Evolutionary conservation across 2,329 filamentous ascomycete species (phyloP), one percentile per base, ranked within the genome.

Genomic region (Pseudopyricularia cyperi): DNA sequence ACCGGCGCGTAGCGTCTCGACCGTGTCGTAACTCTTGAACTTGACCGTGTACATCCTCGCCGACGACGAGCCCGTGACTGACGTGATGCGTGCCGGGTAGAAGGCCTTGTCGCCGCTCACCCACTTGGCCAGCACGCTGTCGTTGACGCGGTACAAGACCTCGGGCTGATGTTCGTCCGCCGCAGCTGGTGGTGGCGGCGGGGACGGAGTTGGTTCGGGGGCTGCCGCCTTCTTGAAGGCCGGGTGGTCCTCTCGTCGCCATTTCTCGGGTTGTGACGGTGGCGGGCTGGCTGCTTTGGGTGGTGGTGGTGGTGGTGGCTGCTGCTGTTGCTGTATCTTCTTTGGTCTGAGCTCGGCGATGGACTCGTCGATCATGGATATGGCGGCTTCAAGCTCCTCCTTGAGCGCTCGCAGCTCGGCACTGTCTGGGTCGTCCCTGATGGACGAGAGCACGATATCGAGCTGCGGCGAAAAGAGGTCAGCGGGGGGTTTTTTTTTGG

Each of bases 11-110:
- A 95, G 70, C 33, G 87, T 93, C 67, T 95, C 89, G 46, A 85
- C 88, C 22, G 79, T 89, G 57, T 84, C 80, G 70, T 97, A 97
- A 61, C 82, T 87, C 70, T 94, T 91, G 75, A 97, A 98, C 60
- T 87, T 93, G 66, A 98, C 90, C 48, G 88, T 85, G 66, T 96
- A 98, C 57, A 96, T 87, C 34, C 90, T 91, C 51, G 88, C 87
- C 44, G 82, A 86, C n/a, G 85, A 83, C 8, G 89, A 95, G 54
- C 93, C 93, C 22, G 91, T 96, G 60, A 96, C 90, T 51, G 87
- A 90, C 50, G 89, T 91, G 66, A 98, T 95, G 61, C 88, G 84
- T 42, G 90, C 93, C 46, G 89, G 85, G 70, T 97, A 97, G 70
- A 90, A 96, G 24, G 79, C 79, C 62, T 87, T 89, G 68, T 98